Conservation (phyloP, 345 rosid genomes). For the Eucalyptus polybractea region DNA sequence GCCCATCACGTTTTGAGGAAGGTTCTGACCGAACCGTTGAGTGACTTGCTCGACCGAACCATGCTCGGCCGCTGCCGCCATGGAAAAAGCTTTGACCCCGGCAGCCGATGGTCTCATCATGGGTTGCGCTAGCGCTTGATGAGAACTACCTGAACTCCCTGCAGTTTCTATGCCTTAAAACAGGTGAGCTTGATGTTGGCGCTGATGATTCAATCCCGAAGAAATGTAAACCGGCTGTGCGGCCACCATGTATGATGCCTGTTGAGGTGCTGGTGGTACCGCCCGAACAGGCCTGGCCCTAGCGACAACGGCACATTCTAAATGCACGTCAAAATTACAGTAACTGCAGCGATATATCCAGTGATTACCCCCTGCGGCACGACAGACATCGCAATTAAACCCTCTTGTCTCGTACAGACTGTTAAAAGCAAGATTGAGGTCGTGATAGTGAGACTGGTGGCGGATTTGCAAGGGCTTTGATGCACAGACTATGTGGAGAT, state of each 20-base stretch:
- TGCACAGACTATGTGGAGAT: not conserved
- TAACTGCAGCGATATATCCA: not conserved
- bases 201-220: not conserved
- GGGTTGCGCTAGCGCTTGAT: not conserved
- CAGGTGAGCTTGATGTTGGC: not conserved
- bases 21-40: not conserved
- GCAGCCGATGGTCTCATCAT: not conserved
- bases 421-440: not conserved
- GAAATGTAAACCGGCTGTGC: not conserved
- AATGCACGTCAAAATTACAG: not conserved
- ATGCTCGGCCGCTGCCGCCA: not conserved
- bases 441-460: not conserved
- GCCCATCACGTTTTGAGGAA: not conserved
- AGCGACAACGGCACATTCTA: not conserved
- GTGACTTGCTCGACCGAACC: not conserved
- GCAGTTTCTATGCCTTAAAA: not conserved
- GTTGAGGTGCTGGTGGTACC: not conserved
- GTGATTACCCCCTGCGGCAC: not conserved
- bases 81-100: not conserved
- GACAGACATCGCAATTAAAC: not conserved
- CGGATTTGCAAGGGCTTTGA: not conserved
- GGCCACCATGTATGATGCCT: not conserved
- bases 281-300: not conserved
- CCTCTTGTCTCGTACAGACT: not conserved
- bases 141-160: not conserved